These are phyloP conservation scores for Daldinia loculata DNA, from an alignment of 495 filamentous ascomycete species.

Conservation along the genomic window DNA sequence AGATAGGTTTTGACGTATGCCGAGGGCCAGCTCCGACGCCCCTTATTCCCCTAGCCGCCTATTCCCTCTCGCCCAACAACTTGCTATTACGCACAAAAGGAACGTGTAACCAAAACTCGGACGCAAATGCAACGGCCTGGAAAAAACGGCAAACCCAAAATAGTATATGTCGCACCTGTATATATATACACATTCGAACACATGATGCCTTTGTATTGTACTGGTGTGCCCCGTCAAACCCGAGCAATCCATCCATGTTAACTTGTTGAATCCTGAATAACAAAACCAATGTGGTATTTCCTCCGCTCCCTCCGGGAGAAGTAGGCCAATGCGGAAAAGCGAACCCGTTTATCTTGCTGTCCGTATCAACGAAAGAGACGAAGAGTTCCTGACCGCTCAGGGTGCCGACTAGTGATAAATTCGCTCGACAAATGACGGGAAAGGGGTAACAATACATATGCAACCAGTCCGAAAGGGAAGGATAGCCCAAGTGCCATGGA, in stretches of 20 bases:
- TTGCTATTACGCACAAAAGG: background rate
- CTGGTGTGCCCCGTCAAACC: slow-evolving; percentile 3
- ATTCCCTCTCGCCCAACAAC: background rate
- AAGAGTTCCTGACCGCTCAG: slow-evolving; percentile 15
- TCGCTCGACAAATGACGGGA: slow-evolving; percentile 10
- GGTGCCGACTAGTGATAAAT: slow-evolving; percentile 18
- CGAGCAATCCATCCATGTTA: slow-evolving; percentile 8
- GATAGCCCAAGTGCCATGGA: background rate
- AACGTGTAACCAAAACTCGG: background rate
- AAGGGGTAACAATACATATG: slow-evolving; percentile 24
- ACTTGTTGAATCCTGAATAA: slow-evolving; percentile 3
- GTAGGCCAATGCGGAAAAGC: background rate
- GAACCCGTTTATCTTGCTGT: background rate
- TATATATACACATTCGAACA: slow-evolving; percentile 1
- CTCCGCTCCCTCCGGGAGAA: slow-evolving; percentile 19
- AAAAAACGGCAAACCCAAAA: background rate
- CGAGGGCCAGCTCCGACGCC: background rate
- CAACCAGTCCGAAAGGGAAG: slow-evolving; percentile 18
- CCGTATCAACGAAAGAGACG: background rate
- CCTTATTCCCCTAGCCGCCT: background rate
- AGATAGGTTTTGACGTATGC: background rate
- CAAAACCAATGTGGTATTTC: slow-evolving; percentile 21
- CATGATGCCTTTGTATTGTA: background rate
- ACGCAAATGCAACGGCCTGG: background rate
- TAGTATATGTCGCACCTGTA: slow-evolving; percentile 3